Evolutionary conservation across 2,329 filamentous ascomycete genomes (phyloP).

Genomic region (Fusarium solani-melongenae): DNA sequence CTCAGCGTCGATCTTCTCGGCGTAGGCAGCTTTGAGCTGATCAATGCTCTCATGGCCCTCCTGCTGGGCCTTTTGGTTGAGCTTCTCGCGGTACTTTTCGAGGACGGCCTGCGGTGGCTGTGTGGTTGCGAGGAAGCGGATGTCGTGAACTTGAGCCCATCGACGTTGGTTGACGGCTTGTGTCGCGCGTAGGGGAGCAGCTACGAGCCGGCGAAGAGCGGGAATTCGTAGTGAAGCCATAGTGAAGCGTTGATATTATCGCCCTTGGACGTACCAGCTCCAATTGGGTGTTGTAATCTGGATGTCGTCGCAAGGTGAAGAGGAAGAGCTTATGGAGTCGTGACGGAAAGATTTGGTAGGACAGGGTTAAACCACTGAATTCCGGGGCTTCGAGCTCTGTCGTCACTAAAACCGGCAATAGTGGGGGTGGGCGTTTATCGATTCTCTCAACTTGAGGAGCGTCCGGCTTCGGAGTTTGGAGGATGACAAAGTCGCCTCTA

Average conservation of each 20-base stretch:
- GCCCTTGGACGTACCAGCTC: conserved; percentile 9
- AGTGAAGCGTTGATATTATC: conserved; percentile 1
- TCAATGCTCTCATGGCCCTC: conserved; percentile 77
- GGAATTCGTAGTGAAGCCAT: conserved; percentile 64
- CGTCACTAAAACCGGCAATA: conserved; percentile 34
- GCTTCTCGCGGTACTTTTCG: conserved; percentile 89
- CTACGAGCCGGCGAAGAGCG: conserved; percentile 59
- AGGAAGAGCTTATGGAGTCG: neutral
- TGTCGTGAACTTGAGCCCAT: conserved; percentile 92
- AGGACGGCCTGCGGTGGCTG: conserved; percentile 73
- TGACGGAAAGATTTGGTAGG: conserved; percentile 20
- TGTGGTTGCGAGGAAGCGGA: conserved; percentile 88
- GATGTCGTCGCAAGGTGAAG: neutral
- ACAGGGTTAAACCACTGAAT: conserved; percentile 30
- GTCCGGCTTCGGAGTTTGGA: conserved; percentile 42
- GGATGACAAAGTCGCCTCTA: conserved; percentile 41
- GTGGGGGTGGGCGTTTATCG: conserved; percentile 30
- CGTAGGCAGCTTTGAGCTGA: conserved; percentile 83
- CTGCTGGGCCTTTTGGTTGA: conserved; percentile 82
- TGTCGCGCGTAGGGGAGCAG: conserved; percentile 46
- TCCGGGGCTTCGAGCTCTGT: conserved; percentile 16
- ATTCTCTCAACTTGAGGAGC: neutral
- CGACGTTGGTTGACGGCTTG: conserved; percentile 71
- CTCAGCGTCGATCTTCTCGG: conserved; percentile 81
- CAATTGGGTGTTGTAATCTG: neutral